Base-by-base conservation (phyloP, 2,329 filamentous ascomycete genomes). In the Karstenula rhodostoma region DNA sequence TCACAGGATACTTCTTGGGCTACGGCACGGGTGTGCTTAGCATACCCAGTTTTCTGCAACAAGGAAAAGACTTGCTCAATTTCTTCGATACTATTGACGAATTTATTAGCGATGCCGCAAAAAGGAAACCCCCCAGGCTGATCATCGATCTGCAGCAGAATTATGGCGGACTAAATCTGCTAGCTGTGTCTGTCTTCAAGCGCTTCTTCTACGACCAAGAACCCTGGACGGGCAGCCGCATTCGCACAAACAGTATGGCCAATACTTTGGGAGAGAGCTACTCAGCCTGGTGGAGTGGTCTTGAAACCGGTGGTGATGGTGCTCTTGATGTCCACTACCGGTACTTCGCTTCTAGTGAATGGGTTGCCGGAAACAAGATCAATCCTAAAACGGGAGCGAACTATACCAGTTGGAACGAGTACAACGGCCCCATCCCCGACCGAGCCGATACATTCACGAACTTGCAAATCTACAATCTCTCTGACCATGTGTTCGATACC, bases 141-240 rank as follows among this genome's bases (percentile, higher is more conserved):
- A 77, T 90, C 25, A 84, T 90, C 60, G 88, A 90, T 64, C 67
- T 90, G 3, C 81, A 83, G 9, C 79, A 77, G 1, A 90, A 90
- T 62, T 75, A 75, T 0, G 88, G 87, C 19, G 87, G 88, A 6
- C 50, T 53, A 4, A 63, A 67, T 1, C 43, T 67, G 19, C 62
- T 73, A 2, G 75, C 67, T 23, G 69, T 69, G 42, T 68, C 72
- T 37, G 60, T 65, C 0, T 87, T 87, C 65, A 77, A 77, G n/a
- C 78, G 82, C 61, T 78, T 86, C 57, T 85, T 85, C 70, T 83
- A 83, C 4, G 59, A 55, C 0, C 57, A 70, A 3, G 64, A 70
- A 12, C 76, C 78, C 12, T 81, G 77, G 65, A 78, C 72, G 49
- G 79, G 77, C 23, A 77, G 71, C 15, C 79, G 82, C 19, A 76